Evolutionary conservation across 2,329 filamentous ascomycete species (phyloP).

Genomic region (Nemania serpens): DNA sequence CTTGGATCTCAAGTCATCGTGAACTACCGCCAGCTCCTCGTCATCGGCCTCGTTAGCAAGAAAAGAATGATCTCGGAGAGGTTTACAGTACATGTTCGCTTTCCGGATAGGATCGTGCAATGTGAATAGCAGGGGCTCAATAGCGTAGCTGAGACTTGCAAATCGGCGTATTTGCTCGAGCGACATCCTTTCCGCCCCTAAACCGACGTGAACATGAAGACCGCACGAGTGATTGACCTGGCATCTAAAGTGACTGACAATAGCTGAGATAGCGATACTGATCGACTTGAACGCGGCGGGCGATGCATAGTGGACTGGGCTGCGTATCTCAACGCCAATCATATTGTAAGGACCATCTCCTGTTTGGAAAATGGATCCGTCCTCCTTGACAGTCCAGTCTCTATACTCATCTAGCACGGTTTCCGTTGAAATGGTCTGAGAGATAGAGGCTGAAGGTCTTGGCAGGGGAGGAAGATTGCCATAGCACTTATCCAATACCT

Average conservation of each 20-base stretch:
- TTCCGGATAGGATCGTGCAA: slow-evolving; percentile 24
- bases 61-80: slow-evolving; percentile 17
- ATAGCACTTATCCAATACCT: background rate
- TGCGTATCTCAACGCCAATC: slow-evolving; percentile 22
- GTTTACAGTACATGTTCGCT: slow-evolving; percentile 6
- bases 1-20: too few relatives aligned
- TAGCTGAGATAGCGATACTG: slow-evolving; percentile 4
- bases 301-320: slow-evolving; percentile 20
- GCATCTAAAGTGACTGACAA: slow-evolving; percentile 20
- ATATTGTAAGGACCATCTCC: background rate
- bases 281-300: slow-evolving; percentile 21
- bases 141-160: slow-evolving; percentile 24
- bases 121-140: slow-evolving; percentile 28
- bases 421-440: too few relatives aligned
- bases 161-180: slow-evolving; percentile 27
- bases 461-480: too few relatives aligned
- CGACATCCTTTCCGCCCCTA: slow-evolving; percentile 17
- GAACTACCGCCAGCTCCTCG: too few relatives aligned
- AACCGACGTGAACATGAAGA: slow-evolving; percentile 34
- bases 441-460: background rate
- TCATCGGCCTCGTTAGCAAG: background rate
- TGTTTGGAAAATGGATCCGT: background rate
- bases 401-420: background rate
- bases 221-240: slow-evolving; percentile 25
- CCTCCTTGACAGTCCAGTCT: background rate